Percentiles rank a stretch among this genome's conserved stretches.
Conservation (phyloP, 1,139 yeast species). For the Hemisphaericaspora subhashii region DNA sequence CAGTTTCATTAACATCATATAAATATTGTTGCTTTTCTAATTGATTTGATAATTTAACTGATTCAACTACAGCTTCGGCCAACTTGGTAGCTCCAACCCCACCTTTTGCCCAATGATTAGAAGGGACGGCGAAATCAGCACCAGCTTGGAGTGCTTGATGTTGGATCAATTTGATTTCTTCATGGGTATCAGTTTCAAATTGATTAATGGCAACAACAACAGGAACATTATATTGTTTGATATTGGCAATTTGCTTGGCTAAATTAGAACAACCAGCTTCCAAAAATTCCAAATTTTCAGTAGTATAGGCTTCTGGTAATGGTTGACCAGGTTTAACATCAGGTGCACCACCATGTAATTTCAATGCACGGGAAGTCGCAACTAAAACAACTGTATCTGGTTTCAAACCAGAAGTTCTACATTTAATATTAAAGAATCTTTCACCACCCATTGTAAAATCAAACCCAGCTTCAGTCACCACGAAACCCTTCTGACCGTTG, state of each 20-base stretch:
- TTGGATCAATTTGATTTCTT: constrained; percentile 64
- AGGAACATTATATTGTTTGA: constrained; percentile 69
- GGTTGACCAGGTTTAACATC: constrained; percentile 82
- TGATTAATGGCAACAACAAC: constrained; percentile 80
- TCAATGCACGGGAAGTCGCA: constrained; percentile 78
- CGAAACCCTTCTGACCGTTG: constrained; percentile 56
- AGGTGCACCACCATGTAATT: constrained; percentile 82
- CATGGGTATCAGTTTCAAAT: constrained; percentile 69
- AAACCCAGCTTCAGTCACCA: constrained; percentile 83
- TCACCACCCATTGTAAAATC: constrained; percentile 92
- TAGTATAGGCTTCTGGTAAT: constrained; percentile 64
- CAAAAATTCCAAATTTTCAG: constrained; percentile 66
- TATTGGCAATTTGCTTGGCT: constrained; percentile 73
- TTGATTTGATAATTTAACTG: constrained; percentile 40
- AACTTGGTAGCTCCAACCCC: constrained; percentile 71
- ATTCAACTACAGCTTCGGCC: constrained; percentile 68
- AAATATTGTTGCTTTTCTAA: constrained; percentile 49
- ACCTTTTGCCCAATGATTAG: constrained; percentile 83
- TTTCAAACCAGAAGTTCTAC: constrained; percentile 69
- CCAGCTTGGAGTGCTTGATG: constrained; percentile 69
- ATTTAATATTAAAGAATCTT: constrained; percentile 76
- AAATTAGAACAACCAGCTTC: constrained; percentile 67
- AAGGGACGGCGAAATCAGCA: constrained; percentile 70
- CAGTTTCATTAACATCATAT: constrained; percentile 59
- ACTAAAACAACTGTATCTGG: constrained; percentile 78